Conservation (phyloP, 345 rosid genomes). For the Heritiera fomes region DNA sequence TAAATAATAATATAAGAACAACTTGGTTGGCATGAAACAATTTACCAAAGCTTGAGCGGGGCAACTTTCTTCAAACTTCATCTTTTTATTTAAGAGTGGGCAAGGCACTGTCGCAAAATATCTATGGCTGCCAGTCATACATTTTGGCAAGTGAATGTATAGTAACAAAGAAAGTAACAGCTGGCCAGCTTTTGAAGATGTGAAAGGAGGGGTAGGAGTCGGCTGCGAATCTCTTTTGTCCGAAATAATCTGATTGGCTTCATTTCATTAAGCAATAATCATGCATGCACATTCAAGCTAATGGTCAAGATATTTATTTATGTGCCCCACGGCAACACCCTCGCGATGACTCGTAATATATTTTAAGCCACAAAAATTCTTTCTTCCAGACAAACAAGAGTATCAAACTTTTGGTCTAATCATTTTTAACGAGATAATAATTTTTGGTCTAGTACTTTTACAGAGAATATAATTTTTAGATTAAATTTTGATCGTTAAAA, state of each 20-base stretch:
- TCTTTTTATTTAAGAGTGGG: neutral
- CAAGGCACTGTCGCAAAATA: neutral
- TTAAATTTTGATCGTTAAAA: no score
- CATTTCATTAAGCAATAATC: no score
- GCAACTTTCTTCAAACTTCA: neutral
- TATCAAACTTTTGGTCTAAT: no score
- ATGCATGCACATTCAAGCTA: neutral
- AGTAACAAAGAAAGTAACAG: neutral
- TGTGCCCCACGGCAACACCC: neutral
- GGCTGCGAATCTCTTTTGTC: neutral
- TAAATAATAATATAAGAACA: neutral
- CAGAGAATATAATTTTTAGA: no score
- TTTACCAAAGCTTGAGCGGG: neutral
- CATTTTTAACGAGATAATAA: no score
- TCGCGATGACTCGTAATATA: neutral
- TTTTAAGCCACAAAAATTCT: neutral
- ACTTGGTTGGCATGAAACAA: neutral
- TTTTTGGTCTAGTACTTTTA: no score
- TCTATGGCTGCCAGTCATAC: neutral
- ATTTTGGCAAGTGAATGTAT: neutral
- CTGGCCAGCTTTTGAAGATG: neutral
- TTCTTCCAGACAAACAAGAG: no score
- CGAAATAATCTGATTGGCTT: neutral
- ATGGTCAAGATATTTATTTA: neutral
- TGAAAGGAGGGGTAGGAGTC: neutral